Evolutionary conservation across 2,329 filamentous ascomycete genomes (phyloP).

Genomic region (Aspergillus alliaceus): DNA sequence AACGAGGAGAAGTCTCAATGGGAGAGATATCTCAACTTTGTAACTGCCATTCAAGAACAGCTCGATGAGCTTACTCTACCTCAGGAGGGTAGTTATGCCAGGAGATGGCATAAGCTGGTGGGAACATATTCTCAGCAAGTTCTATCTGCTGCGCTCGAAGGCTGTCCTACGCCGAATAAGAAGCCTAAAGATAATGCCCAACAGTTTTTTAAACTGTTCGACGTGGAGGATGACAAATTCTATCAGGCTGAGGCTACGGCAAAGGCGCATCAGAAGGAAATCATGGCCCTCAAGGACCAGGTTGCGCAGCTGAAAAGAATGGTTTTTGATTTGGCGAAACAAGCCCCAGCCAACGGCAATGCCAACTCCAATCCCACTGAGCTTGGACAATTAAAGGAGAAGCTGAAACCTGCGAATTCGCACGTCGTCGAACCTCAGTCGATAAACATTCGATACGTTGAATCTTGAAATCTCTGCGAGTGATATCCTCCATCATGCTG

Average conservation of each 20-base stretch:
- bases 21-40: constrained; percentile 37
- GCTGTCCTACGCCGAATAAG: constrained; percentile 6
- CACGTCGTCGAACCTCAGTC: neutral
- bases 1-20: constrained; percentile 23
- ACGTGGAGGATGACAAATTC: neutral
- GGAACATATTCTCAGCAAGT: constrained; percentile 26
- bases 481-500: neutral
- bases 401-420: constrained; percentile 5
- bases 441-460: neutral
- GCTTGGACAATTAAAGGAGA: constrained; percentile 6
- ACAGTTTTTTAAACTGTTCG: neutral
- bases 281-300: constrained; percentile 29
- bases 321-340: constrained; percentile 26
- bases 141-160: constrained; percentile 21
- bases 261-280: constrained; percentile 21
- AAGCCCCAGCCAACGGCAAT: constrained; percentile 15
- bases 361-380: constrained; percentile 6
- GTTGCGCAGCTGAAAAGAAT: constrained; percentile 30
- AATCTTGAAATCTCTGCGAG: neutral
- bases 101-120: constrained; percentile 21
- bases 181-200: neutral
- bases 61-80: constrained; percentile 23
- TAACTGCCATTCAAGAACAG: constrained; percentile 26
- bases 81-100: constrained; percentile 13
- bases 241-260: neutral